Conservation (phyloP, 192 early-diverging fungal species). For the Allomyces macrogynus region DNA sequence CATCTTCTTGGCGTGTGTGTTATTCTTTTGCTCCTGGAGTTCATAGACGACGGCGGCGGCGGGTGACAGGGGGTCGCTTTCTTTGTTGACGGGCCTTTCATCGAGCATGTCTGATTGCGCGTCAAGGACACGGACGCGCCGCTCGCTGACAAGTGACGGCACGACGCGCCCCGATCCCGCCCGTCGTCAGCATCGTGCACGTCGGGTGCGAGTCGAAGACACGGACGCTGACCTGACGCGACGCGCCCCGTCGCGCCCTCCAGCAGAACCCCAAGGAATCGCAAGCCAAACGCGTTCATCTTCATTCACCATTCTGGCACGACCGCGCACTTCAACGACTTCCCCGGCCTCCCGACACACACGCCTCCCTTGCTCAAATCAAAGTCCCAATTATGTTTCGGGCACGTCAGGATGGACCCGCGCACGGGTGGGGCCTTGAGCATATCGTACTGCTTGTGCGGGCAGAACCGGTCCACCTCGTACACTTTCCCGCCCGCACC, state of each 20-base stretch:
- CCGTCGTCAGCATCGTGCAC: neutral
- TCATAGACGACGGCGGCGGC: no score
- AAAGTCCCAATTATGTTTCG: neutral
- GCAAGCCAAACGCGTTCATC: neutral
- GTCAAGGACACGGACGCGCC: no score
- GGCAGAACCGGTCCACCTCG: neutral
- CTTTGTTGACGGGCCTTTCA: no score
- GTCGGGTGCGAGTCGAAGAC: no score
- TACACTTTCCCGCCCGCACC: neutral
- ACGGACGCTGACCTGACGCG: no score
- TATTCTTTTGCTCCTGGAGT: no score
- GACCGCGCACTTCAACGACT: neutral
- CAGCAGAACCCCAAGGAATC: neutral
- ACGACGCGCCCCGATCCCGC: no score
- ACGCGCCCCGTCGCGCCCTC: no score
- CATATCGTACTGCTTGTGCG: slow-evolving; percentile 1
- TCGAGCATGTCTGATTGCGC: no score
- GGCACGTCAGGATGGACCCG: neutral
- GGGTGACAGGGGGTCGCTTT: no score
- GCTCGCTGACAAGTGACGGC: no score
- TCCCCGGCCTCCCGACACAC: neutral
- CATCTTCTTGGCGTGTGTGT: no score
- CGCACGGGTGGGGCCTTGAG: neutral
- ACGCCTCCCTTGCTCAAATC: neutral
- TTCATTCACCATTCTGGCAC: neutral